phyloP scores from a whole-genome alignment of 1,284 basidiomycete species.

The Cystobasidium slooffiae region DNA sequence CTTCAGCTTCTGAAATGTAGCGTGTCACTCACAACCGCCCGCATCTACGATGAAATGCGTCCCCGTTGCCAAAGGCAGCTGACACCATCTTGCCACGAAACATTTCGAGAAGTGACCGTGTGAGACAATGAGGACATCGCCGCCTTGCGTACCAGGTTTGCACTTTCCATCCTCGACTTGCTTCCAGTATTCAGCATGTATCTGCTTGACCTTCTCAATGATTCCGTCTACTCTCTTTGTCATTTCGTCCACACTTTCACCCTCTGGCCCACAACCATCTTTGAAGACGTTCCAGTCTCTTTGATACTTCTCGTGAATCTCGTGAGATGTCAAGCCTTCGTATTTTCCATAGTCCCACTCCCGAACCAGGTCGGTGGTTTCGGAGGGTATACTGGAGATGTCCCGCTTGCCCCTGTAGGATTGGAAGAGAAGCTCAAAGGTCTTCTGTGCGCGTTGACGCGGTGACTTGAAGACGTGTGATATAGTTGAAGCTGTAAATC shows the following conservation, averaged over 20 bases:
- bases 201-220: constrained; percentile 73
- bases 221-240: constrained; percentile 65
- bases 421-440: constrained; percentile 78
- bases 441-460: constrained; percentile 77
- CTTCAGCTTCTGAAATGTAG: neutral
- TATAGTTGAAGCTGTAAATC: constrained; percentile 78
- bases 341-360: constrained; percentile 92
- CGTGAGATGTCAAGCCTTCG: constrained; percentile 69
- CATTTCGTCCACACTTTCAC: constrained; percentile 44
- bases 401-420: constrained; percentile 59
- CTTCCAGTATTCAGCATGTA: constrained; percentile 53
- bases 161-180: constrained; percentile 16
- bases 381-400: constrained; percentile 54
- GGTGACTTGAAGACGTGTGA: constrained; percentile 80
- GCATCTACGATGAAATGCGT: constrained; percentile 73
- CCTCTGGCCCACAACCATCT: constrained; percentile 58
- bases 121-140: constrained; percentile 52
- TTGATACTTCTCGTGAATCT: constrained; percentile 69
- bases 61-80: constrained; percentile 70
- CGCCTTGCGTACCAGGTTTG: constrained; percentile 39
- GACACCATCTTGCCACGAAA: constrained; percentile 79
- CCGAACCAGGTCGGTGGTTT: constrained; percentile 56
- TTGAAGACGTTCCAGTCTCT: constrained; percentile 75
- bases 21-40: constrained; percentile 58
- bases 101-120: constrained; percentile 69